Conservation (phyloP, 768 basidiomycete species). For the Cystofilobasidium ferigula region DNA sequence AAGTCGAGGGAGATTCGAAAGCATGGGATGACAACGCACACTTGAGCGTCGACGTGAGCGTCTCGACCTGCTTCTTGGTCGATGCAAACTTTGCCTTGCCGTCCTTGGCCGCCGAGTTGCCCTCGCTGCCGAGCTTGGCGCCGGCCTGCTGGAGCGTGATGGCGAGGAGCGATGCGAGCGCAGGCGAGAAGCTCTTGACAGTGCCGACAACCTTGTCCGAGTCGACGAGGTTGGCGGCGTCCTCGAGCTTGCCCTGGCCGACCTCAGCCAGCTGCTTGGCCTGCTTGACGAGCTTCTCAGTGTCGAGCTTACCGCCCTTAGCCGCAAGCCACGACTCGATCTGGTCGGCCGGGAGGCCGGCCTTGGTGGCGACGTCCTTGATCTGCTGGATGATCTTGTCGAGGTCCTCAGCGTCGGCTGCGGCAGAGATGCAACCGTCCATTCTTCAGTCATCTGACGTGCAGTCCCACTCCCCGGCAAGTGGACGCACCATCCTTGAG, state of each 20-base stretch:
- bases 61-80: conserved; percentile 15
- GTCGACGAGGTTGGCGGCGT: conserved; percentile 10
- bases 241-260: conserved; percentile 6
- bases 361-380: conserved; percentile 36
- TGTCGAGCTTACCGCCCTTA: conserved; percentile 36
- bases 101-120: conserved; percentile 15
- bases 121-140: conserved; percentile 10
- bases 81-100: conserved; percentile 18
- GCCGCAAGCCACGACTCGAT: conserved; percentile 33
- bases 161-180: conserved; percentile 10
- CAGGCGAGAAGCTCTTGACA: conserved; percentile 20
- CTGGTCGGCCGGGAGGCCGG: conserved; percentile 35
- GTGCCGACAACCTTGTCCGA: conserved; percentile 21
- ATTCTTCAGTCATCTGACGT: neutral
- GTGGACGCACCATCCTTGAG: conserved; percentile 33
- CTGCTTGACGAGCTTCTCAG: conserved; percentile 27
- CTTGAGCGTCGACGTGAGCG: conserved; percentile 17
- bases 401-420: conserved; percentile 36
- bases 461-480: neutral
- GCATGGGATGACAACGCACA: neutral
- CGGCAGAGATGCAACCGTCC: neutral
- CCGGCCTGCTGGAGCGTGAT: conserved; percentile 9
- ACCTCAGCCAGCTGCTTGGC: conserved; percentile 2
- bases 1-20: neutral
- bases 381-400: conserved; percentile 35